A percentile compares a stretch with the other conserved stretches of the same genome.
phyloP scores from a whole-genome alignment of 2,329 filamentous ascomycete genomes.

The Cercospora sesami region DNA sequence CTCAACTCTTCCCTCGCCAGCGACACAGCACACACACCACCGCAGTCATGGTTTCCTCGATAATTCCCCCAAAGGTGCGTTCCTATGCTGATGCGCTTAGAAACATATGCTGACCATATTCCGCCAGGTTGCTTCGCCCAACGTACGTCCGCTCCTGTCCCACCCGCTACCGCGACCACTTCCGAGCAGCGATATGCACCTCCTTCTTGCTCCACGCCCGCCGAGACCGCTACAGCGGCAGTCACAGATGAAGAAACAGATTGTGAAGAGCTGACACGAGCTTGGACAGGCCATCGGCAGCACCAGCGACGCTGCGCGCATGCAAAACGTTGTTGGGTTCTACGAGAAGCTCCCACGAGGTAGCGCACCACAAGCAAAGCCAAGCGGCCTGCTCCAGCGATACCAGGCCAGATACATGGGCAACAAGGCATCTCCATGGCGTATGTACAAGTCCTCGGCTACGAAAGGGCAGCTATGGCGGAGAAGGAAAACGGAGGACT shows the following conservation, averaged over 20 bases:
- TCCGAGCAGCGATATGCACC: conserved; percentile 3
- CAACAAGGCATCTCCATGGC: conserved; percentile 83
- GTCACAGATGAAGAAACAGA: neutral
- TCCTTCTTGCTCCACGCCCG: neutral
- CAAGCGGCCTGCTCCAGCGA: conserved; percentile 78
- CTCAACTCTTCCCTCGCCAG: conserved; percentile 17
- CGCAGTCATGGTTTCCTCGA: conserved; percentile 66
- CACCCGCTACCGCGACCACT: conserved; percentile 10
- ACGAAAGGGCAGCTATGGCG: neutral
- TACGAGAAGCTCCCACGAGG: conserved; percentile 98
- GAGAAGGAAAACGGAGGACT: conserved; percentile 10
- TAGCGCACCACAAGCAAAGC: conserved; percentile 77
- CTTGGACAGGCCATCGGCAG: conserved; percentile 80
- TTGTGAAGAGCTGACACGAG: conserved; percentile 26
- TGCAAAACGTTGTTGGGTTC: conserved; percentile 97
- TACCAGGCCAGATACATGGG: conserved; percentile 90
- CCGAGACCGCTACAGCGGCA: neutral
- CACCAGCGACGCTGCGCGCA: conserved; percentile 92
- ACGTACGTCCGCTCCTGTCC: conserved; percentile 59
- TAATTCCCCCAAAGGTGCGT: conserved; percentile 96
- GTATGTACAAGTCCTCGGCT: conserved; percentile 59
- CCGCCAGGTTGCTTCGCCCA: conserved; percentile 74
- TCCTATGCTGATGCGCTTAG: neutral
- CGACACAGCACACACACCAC: conserved; percentile 27
- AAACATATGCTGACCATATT: conserved; percentile 38